These are phyloP conservation scores for Aspergillus carlsbadensis DNA, from an alignment of 495 filamentous ascomycete species.

Conservation along the genomic window DNA sequence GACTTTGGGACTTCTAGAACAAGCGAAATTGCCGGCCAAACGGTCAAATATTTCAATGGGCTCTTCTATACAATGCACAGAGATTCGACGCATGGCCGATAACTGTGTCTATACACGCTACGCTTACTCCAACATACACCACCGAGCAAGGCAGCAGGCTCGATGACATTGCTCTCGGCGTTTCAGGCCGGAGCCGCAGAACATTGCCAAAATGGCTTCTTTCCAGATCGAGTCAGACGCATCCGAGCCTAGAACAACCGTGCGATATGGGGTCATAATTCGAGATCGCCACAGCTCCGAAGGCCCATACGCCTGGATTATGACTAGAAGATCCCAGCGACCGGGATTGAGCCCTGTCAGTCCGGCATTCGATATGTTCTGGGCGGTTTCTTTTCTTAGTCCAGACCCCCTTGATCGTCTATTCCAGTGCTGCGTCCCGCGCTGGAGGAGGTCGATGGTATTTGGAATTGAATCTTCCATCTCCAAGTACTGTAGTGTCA, in stretches of 20 bases:
- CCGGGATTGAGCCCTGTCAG: conserved; percentile 41
- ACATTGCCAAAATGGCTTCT: not conserved
- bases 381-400: conserved; percentile 15
- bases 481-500: conserved; percentile 14
- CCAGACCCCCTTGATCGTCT: conserved; percentile 3
- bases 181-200: not conserved
- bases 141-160: too few relatives aligned
- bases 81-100: not conserved
- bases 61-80: conserved; percentile 25
- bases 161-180: not conserved
- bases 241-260: conserved; percentile 14
- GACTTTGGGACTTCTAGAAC: conserved; percentile 14
- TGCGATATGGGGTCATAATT: conserved; percentile 12
- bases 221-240: conserved; percentile 3
- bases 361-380: conserved; percentile 17
- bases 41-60: conserved; percentile 21
- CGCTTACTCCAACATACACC: not conserved
- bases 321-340: conserved; percentile 32
- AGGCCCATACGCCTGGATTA: conserved; percentile 31
- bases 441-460: not conserved
- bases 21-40: not conserved
- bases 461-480: conserved; percentile 20
- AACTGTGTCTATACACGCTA: not conserved
- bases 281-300: conserved; percentile 29
- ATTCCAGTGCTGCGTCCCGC: not conserved